A percentile compares a stretch with the other conserved stretches of the same genome.
phyloP scores from a whole-genome alignment of 2,329 filamentous ascomycete species.

The Shiraia sp. region DNA sequence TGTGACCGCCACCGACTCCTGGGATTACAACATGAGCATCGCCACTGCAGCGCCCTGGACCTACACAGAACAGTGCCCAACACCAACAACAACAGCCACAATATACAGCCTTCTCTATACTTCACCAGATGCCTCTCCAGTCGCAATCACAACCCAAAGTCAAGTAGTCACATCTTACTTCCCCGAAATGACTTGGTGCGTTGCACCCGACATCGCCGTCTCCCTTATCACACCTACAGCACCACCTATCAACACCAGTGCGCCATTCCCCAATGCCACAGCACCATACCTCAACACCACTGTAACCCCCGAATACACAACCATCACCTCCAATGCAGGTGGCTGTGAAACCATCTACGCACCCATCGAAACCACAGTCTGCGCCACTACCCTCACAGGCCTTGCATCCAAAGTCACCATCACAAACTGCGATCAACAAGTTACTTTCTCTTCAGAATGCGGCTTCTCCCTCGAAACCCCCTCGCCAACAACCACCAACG shows the following conservation, averaged over 20 bases:
- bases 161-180: constrained; percentile 50
- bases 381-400: constrained; percentile 49
- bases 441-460: constrained; percentile 52
- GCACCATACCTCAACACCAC: constrained; percentile 30
- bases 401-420: constrained; percentile 48
- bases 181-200: constrained; percentile 49
- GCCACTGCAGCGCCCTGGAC: constrained; percentile 15
- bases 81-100: constrained; percentile 11
- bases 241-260: too few relatives aligned
- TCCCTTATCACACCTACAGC: constrained; percentile 23
- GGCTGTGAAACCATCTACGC: constrained; percentile 48
- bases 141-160: constrained; percentile 48
- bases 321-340: constrained; percentile 22
- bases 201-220: constrained; percentile 43
- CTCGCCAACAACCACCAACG: constrained; percentile 21
- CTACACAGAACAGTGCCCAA: constrained; percentile 11
- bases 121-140: constrained; percentile 47
- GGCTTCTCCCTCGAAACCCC: constrained; percentile 46
- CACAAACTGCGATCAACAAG: constrained; percentile 48
- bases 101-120: constrained; percentile 47
- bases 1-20: background rate
- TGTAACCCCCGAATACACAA: constrained; percentile 37
- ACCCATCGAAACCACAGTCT: constrained; percentile 48
- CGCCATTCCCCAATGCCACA: constrained; percentile 46
- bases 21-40: constrained; percentile 10